Evolutionary conservation across 345 rosid species (phyloP), one percentile per base, ranked within the genome.

Genomic region (Iberis pinnata): DNA sequence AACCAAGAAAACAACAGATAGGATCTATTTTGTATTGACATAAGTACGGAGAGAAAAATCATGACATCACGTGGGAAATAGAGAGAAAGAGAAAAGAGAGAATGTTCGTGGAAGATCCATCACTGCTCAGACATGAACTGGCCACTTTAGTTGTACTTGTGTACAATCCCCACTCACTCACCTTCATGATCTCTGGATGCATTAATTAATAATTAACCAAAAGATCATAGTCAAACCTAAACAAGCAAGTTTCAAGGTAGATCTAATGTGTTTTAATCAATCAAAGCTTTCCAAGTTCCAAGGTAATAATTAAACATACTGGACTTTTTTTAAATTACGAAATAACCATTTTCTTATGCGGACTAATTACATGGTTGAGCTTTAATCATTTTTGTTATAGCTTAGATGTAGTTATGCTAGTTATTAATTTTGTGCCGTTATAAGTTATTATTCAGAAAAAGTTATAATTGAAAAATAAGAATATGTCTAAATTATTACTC

Each of bases 51-150:
- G 41, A 32, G 8, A 39, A 40, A 32, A 53, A 29, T 18, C 43
- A 33, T 25, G 32, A 48, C 51, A 20, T 64, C 69, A 56, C 51
- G 57, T 64, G 69, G 31, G 57, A 41, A 9, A 19, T 19, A 53
- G 2, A 9, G 5, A 9, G 19, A 27, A 8, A 36, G 6, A 24
- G 11, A 19, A 43, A 14, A 6, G 27, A 27, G 15, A 29, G 69
- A 56, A 56, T 48, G 63, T 64, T 56, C 63, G 69, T 49, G 63
- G 69, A 49, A 56, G 10, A 13, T 6, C 45, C 7, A 64, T 42
- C 62, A 64, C 49, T 54, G 22, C 18, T 37, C 43, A 47, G 56
- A 55, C 57, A 56, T 64, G 63, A 64, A 64, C 56, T 49, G 58
- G 24, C 63, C 58, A 65, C 64, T 65, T 49, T 37, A 29, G 35